Percentiles rank a stretch among this genome's conserved stretches.
Evolutionary conservation across 2,329 filamentous ascomycete species (phyloP).

Genomic region (Aspergillus pseudonomiae): DNA sequence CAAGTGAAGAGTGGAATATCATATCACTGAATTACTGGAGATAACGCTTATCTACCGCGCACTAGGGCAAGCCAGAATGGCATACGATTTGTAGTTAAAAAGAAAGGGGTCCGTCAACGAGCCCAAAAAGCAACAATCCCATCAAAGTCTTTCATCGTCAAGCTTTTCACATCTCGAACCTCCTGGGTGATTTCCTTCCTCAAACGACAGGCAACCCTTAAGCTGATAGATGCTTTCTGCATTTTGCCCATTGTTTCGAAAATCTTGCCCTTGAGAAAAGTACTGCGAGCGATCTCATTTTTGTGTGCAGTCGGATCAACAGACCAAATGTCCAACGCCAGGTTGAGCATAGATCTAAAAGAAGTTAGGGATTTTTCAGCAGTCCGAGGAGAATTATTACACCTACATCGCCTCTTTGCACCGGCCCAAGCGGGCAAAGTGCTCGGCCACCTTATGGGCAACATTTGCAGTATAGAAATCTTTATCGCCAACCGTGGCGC

Average conservation of each 20-base stretch:
- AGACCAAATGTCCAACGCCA: conserved; percentile 21
- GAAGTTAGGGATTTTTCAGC: not conserved
- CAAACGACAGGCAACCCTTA: conserved; percentile 22
- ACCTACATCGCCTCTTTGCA: conserved; percentile 7
- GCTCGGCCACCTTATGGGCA: conserved; percentile 28
- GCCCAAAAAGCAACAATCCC: conserved; percentile 21
- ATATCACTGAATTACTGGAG: not conserved
- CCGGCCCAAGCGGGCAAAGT: conserved; percentile 20
- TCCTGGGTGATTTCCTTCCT: conserved; percentile 25
- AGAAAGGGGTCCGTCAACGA: not conserved
- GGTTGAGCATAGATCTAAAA: conserved; percentile 22
- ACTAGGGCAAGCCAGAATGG: not conserved
- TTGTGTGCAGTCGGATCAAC: conserved; percentile 13
- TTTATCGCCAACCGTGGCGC: not conserved
- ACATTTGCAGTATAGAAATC: conserved; percentile 28
- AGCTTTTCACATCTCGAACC: conserved; percentile 19
- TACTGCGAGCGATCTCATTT: conserved; percentile 27
- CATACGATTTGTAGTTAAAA: not conserved
- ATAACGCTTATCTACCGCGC: not conserved
- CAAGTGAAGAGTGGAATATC: not conserved
- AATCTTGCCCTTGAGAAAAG: conserved; percentile 24
- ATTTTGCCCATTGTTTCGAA: conserved; percentile 18
- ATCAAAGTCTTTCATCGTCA: conserved; percentile 24
- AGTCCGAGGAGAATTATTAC: not conserved
- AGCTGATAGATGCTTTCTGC: conserved; percentile 22